A percentile compares a stretch with the other conserved stretches of the same genome.
Evolutionary conservation across 129 eudicot species (phyloP).

Genomic region (Pseudognaphalium luteoalbum): DNA sequence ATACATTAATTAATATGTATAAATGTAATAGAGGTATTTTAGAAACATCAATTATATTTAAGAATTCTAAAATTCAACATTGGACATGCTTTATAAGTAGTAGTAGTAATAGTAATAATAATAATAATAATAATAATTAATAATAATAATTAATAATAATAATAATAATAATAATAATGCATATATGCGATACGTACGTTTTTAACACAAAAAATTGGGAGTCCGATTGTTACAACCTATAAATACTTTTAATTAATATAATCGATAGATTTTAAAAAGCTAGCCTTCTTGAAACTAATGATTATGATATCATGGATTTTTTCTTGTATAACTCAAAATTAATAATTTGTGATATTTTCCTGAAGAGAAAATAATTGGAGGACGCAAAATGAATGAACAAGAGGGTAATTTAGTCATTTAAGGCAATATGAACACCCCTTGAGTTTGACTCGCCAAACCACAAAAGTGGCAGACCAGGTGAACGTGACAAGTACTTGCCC

Average conservation of each 20-base stretch:
- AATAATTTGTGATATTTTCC: neutral
- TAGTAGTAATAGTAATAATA: too few species aligned
- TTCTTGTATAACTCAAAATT: neutral
- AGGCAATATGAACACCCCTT: constrained; percentile 4
- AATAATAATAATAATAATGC: too few species aligned
- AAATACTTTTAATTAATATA: neutral
- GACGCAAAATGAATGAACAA: constrained; percentile 4
- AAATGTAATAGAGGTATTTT: too few species aligned
- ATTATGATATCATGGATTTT: neutral
- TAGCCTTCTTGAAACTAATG: neutral
- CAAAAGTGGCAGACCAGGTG: constrained; percentile 35
- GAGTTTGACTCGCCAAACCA: constrained; percentile 18
- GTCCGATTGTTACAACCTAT: neutral
- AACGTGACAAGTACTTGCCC: constrained; percentile 38
- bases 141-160: too few species aligned
- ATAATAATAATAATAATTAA: too few species aligned
- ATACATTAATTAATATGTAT: too few species aligned
- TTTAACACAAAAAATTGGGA: neutral
- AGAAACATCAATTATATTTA: too few species aligned
- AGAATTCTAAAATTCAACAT: too few species aligned
- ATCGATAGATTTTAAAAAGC: neutral
- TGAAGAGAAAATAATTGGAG: constrained; percentile 4
- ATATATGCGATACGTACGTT: too few species aligned
- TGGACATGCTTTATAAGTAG: too few species aligned
- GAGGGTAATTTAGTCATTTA: constrained; percentile 31